phyloP scores from a whole-genome alignment of 2,329 filamentous ascomycete species.

The Camillea tinctor region DNA sequence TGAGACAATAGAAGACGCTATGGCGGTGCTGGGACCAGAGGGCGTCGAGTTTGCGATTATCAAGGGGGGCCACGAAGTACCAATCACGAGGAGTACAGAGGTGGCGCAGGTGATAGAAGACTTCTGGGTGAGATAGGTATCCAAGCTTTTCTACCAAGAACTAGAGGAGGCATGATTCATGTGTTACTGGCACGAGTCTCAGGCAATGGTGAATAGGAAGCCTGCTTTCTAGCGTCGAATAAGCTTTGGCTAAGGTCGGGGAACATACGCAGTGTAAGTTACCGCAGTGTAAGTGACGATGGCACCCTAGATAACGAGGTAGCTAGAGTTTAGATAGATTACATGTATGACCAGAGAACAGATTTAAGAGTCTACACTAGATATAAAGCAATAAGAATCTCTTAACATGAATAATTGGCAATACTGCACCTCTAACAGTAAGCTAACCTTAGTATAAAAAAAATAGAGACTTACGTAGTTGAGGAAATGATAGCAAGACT shows the following conservation, averaged over 20 bases:
- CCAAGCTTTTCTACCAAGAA: too few relatives aligned
- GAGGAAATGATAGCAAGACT: too few relatives aligned
- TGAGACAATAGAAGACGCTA: constrained; percentile 63
- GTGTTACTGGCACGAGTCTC: neutral
- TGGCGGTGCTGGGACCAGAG: constrained; percentile 54
- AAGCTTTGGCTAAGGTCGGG: neutral
- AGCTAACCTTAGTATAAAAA: too few relatives aligned
- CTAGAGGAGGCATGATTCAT: neutral
- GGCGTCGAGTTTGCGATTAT: constrained; percentile 55
- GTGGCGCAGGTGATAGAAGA: constrained; percentile 46
- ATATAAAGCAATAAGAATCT: too few relatives aligned
- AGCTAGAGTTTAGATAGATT: too few relatives aligned
- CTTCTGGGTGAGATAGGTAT: constrained; percentile 14
- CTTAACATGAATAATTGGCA: too few relatives aligned
- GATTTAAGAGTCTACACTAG: too few relatives aligned
- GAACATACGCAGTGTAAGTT: neutral
- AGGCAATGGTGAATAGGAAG: neutral
- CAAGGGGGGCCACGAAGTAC: constrained; percentile 68
- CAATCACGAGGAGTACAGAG: constrained; percentile 58
- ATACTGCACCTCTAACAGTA: too few relatives aligned
- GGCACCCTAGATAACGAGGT: too few relatives aligned
- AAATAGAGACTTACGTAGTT: too few relatives aligned
- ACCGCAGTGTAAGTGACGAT: neutral
- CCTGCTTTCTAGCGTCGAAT: neutral
- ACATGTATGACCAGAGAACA: too few relatives aligned